Evolutionary conservation across 371 early-diverging fungal species (phyloP), one percentile per base, ranked within the genome.

Genomic region (Mucor indicus): DNA sequence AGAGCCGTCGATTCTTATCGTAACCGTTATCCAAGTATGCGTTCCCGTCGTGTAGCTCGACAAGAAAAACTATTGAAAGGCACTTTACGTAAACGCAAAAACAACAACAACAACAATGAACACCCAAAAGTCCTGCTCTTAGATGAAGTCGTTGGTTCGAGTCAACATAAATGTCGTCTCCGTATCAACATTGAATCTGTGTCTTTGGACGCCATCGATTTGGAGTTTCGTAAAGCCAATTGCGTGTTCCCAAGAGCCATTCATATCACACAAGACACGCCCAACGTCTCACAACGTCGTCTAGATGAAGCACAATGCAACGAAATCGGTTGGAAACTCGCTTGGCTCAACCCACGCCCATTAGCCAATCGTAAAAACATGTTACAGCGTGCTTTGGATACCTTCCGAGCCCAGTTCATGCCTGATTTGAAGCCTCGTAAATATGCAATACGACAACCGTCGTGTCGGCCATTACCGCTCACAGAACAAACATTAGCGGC

Each of bases 1-100:
- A 73, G 95, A 1, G 93, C 94, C 0, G 96, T 96, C 0, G 95
- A 96, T 64, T 87, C 85, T 22, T 95, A 88, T 57, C 75, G 95
- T 37, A 88, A 92, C 48, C 78, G 88, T 15, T 84, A 84, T 57
- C 85, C 89, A 10, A 83, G 82, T 25, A 76, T 84, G 55, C 76
- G 89, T 50, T 85, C 84, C 17, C 76, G 91, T 29, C 73, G 91
- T 19, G 82, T 90, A 11, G 79, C 86, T 2, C 66, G 89, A 37
- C 80, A 90, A 54, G 89, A 92, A 52, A 89, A 88, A 63, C 65
- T 84, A 19, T 45, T 53, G 30, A 60, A 60, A 25, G 65, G 65
- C 4, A 65, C 65, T 9, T 20, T 65, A 20, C 60, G 65, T 20
- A 65, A 65, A 41, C 60, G 65, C 20, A 56, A 56, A 23, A 51